Evolutionary conservation across 2,329 filamentous ascomycete species (phyloP), one percentile per base, ranked within the genome.

Genomic region (Didymella pinodella): DNA sequence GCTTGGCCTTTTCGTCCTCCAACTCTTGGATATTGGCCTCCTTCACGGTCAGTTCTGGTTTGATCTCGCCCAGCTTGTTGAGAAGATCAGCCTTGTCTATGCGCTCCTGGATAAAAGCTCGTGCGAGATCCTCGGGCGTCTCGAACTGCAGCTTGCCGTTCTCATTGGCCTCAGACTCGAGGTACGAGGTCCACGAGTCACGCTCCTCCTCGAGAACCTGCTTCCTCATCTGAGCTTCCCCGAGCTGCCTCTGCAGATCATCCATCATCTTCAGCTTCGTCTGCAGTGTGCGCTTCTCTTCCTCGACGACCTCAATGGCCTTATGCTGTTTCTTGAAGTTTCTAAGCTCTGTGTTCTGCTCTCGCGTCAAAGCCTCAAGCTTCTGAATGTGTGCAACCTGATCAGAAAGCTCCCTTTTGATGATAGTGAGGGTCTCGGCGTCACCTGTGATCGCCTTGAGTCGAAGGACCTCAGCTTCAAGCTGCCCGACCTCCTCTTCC

Each of bases 251-350:
- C 70, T 95, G 88, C 10, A 97, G 71, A 12, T 86, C 83, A 57
- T 91, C 87, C 76, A 94, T 89, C 36, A 90, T 82, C 60, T 92
- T 88, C 1, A 99, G 76, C 71, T 88, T 92, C 31, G 88, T 87
- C 75, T 95, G 90, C 22, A 99, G 80, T 0, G 88, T 86, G 62
- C 91, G 85, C 81, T 98, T 98, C 80, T 99, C 93, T 75, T 99
- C 95, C 74, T 99, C 93, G 0, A 98, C 90, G 2, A 99, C 86
- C 71, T 97, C 92, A 1, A 97, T 89, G n/a, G 91, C 92, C 78
- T 91, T 94, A 75, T 93, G 89, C 3, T 90, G 80, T 65, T 93
- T 90, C 14, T 93, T 89, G 36, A 96, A 84, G 66, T 93, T 90
- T 67, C 90, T 92, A 34, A 99, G 80, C 74, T 99, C 94, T 0